phyloP scores from a whole-genome alignment of 768 basidiomycete genomes.

The Clitopilus hobsonii region DNA sequence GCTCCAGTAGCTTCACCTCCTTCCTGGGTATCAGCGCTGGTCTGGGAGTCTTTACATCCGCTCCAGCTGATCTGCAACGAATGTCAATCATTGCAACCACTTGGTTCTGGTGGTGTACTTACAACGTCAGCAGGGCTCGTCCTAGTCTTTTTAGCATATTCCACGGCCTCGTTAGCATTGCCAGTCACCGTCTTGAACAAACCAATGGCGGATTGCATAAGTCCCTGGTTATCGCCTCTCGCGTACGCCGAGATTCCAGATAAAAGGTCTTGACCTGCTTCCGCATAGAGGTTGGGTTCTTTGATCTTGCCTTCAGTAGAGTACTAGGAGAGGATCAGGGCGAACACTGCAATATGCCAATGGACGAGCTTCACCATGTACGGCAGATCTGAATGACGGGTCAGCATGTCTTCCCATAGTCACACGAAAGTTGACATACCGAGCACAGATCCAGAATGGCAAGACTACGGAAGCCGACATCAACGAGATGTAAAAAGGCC shows the following conservation, averaged over 20 bases:
- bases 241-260: constrained; percentile 74
- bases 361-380: constrained; percentile 44
- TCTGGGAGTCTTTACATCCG: constrained; percentile 77
- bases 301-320: constrained; percentile 95
- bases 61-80: constrained; percentile 73
- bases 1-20: constrained; percentile 67
- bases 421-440: too few species aligned
- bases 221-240: constrained; percentile 74
- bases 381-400: constrained; percentile 61
- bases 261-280: constrained; percentile 85
- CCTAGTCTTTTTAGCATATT: constrained; percentile 55
- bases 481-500: background rate
- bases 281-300: constrained; percentile 84
- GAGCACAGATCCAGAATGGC: constrained; percentile 86
- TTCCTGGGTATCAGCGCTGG: constrained; percentile 74
- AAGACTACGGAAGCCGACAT: constrained; percentile 50
- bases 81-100: background rate
- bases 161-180: constrained; percentile 54
- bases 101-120: constrained; percentile 25
- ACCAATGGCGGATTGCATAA: constrained; percentile 68
- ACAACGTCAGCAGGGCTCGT: constrained; percentile 86
- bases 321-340: constrained; percentile 45
- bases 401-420: too few species aligned
- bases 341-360: background rate
- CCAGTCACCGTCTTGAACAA: constrained; percentile 75